Conservation (phyloP, 2,329 filamentous ascomycete genomes). For the Alternaria triticimaculans region DNA sequence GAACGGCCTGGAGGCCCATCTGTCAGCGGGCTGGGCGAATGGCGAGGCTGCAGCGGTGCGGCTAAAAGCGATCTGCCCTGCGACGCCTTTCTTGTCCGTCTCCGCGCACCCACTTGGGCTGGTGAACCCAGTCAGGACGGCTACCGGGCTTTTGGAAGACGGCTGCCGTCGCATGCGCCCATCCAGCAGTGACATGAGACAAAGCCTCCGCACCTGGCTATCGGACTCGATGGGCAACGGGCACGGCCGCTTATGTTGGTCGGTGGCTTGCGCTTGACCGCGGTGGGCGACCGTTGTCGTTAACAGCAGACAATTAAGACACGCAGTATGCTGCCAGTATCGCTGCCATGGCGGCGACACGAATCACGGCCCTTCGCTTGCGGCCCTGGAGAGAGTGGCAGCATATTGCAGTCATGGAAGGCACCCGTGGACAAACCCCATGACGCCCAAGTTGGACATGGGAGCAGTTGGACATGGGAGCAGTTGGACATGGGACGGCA, state of each 20-base stretch:
- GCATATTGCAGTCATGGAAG: not conserved
- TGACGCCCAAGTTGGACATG: not conserved
- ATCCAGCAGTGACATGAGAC: slow-evolving; percentile 32
- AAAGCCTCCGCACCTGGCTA: slow-evolving; percentile 28
- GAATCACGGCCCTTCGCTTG: slow-evolving; percentile 1
- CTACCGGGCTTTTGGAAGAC: slow-evolving; percentile 35
- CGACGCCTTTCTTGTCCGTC: slow-evolving; percentile 20
- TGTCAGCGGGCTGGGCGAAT: slow-evolving; percentile 22
- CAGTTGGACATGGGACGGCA: not conserved
- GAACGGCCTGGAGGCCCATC: slow-evolving; percentile 10
- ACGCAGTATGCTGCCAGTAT: slow-evolving; percentile 2
- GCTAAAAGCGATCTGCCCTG: slow-evolving; percentile 26
- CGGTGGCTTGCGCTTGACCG: slow-evolving; percentile 27
- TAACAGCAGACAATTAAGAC: slow-evolving; percentile 11
- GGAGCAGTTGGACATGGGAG: too few species aligned
- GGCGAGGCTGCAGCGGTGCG: slow-evolving; percentile 4
- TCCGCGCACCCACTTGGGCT: slow-evolving; percentile 12
- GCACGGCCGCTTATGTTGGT: slow-evolving; percentile 25
- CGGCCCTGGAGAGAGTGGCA: not conserved
- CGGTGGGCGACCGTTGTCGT: slow-evolving; percentile 2
- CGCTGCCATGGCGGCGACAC: not conserved
- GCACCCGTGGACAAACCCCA: not conserved
- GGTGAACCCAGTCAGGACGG: slow-evolving; percentile 21
- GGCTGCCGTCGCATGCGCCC: slow-evolving; percentile 34
- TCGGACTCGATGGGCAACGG: slow-evolving; percentile 27